Percentiles rank a stretch among this genome's conserved stretches.
Evolutionary conservation across 2,329 filamentous ascomycete species (phyloP).

Genomic region (Orbilia oligospora): DNA sequence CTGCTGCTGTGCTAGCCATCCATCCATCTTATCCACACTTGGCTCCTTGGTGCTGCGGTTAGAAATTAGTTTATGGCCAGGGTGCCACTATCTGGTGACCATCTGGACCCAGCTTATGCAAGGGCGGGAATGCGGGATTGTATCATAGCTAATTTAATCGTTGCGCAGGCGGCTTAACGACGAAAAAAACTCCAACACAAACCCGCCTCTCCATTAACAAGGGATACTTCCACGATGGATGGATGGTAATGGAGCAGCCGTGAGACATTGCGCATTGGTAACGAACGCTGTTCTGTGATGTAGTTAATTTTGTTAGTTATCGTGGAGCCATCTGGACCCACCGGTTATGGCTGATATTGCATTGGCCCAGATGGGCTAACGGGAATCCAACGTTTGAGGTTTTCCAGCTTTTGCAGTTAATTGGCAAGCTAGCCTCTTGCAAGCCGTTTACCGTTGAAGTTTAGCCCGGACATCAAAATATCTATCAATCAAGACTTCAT

Average conservation of each 20-base stretch:
- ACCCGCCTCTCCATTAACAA: constrained; percentile 32
- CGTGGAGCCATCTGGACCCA: constrained; percentile 12
- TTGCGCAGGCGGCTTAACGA: constrained; percentile 40
- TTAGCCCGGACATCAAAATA: neutral
- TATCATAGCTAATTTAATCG: constrained; percentile 58
- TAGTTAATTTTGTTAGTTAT: neutral
- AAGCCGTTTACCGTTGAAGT: constrained; percentile 7
- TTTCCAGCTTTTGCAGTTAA: neutral
- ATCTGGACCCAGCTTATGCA: constrained; percentile 61
- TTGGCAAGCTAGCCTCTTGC: neutral
- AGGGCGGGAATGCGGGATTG: constrained; percentile 62
- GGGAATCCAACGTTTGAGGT: constrained; percentile 22
- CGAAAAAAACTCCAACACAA: constrained; percentile 43
- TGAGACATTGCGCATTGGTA: constrained; percentile 51
- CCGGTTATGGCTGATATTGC: neutral
- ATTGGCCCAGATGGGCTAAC: constrained; percentile 8
- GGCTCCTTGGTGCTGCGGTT: constrained; percentile 31
- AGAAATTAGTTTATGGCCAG: constrained; percentile 53
- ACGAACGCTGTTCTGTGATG: constrained; percentile 17
- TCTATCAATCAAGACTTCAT: constrained; percentile 3
- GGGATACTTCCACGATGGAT: too few relatives aligned
- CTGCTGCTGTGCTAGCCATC: constrained; percentile 21
- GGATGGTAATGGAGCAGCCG: neutral
- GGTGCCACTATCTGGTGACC: constrained; percentile 59
- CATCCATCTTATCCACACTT: constrained; percentile 22